These are phyloP conservation scores for Euptelea pleiosperma DNA, from an alignment of 164 flowering plant genomes.

Conservation along the genomic window DNA sequence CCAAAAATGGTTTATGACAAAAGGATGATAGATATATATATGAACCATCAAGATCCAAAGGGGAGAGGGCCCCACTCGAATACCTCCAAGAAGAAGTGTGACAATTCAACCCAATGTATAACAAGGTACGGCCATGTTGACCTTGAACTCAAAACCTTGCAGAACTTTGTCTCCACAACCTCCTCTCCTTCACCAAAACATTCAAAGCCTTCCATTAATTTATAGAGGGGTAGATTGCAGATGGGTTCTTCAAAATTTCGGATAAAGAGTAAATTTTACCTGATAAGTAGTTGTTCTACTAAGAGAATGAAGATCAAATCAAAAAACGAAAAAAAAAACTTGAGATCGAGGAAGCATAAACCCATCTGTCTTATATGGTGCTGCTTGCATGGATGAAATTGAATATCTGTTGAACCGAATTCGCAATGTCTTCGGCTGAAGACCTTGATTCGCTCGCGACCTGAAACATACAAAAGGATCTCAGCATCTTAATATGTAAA, in stretches of 20 bases:
- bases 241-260: too few relatives aligned
- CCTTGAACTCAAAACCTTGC: conserved; percentile 2
- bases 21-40: too few relatives aligned
- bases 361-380: conserved; percentile 18
- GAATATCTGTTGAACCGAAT: conserved; percentile 85
- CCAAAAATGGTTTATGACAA: too few relatives aligned
- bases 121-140: conserved; percentile 19
- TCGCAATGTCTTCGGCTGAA: conserved; percentile 84
- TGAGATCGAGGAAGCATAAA: background rate
- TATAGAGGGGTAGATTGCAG: too few relatives aligned
- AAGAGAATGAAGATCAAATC: background rate
- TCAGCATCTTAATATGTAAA: background rate
- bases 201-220: background rate
- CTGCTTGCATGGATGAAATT: conserved; percentile 79
- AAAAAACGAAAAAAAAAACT: background rate
- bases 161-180: conserved; percentile 14
- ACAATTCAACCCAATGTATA: conserved; percentile 22
- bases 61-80: too few relatives aligned
- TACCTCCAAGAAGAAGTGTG: conserved; percentile 13
- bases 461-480: conserved; percentile 26
- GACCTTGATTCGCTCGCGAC: conserved; percentile 57
- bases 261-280: too few relatives aligned
- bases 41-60: too few relatives aligned
- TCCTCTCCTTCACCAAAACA: background rate
- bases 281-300: too few relatives aligned